These are phyloP conservation scores for Suhomyces kunorum DNA, from an alignment of 1,139 yeast genomes.

Conservation along the genomic window DNA sequence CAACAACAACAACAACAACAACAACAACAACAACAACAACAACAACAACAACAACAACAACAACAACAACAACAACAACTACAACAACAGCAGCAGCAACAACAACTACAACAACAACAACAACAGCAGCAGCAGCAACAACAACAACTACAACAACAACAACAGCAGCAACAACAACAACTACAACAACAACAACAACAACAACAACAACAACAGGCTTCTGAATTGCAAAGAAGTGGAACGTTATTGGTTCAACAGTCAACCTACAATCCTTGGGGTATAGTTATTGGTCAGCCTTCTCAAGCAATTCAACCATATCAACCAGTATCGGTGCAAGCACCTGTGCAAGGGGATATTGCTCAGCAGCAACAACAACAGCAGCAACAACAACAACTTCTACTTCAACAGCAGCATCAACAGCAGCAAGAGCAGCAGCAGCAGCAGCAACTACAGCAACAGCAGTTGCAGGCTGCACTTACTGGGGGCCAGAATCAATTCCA, in stretches of 20 bases:
- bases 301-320: constrained; percentile 8
- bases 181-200: constrained; percentile 8
- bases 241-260: constrained; percentile 45
- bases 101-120: constrained; percentile 7
- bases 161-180: constrained; percentile 21
- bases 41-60: too few relatives aligned
- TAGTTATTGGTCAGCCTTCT: constrained; percentile 15
- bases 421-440: constrained; percentile 14
- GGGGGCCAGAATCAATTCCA: constrained; percentile 7
- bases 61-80: constrained; percentile 18
- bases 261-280: constrained; percentile 49
- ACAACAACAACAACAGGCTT: constrained; percentile 8
- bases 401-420: constrained; percentile 21
- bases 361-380: constrained; percentile 12
- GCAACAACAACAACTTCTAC: constrained; percentile 10
- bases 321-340: constrained; percentile 9
- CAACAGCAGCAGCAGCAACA: constrained; percentile 12
- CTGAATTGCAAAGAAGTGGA: constrained; percentile 25
- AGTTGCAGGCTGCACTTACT: constrained; percentile 17
- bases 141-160: constrained; percentile 4
- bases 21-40: too few relatives aligned
- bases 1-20: too few relatives aligned
- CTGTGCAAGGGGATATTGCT: constrained; percentile 11
- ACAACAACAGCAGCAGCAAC: constrained; percentile 24
- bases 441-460: constrained; percentile 21